These are phyloP conservation scores for Coleophoma eucalyptorum DNA, from an alignment of 2,329 filamentous ascomycete genomes.

Conservation along the genomic window DNA sequence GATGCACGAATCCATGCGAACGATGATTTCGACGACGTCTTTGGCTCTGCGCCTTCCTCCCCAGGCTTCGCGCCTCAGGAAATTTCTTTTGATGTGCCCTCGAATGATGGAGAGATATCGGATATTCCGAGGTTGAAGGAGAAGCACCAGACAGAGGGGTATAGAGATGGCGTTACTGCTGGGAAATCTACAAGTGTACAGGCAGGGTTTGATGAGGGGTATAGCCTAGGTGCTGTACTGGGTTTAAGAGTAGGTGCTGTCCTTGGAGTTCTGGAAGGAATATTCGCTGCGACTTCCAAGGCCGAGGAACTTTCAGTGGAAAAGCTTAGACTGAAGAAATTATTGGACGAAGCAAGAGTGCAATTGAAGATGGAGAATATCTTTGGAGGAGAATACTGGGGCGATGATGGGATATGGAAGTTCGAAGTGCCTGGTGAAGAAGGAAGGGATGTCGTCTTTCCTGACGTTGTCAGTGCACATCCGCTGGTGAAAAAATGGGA, in stretches of 20 bases:
- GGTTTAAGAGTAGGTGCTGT: conserved; percentile 72
- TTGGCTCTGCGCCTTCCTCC: conserved; percentile 26
- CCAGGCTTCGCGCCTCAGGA: conserved; percentile 8
- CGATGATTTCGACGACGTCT: conserved; percentile 27
- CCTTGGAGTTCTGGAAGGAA: conserved; percentile 72
- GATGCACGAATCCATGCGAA: conserved; percentile 8
- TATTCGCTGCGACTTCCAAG: conserved; percentile 46
- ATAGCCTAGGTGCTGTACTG: conserved; percentile 75
- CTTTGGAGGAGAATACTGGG: conserved; percentile 65
- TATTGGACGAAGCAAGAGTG: conserved; percentile 46
- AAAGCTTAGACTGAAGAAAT: conserved; percentile 17
- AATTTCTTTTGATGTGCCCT: neutral
- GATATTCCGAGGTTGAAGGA: conserved; percentile 26
- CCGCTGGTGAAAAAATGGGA: conserved; percentile 65
- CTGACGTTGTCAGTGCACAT: conserved; percentile 63
- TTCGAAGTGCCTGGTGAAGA: conserved; percentile 48
- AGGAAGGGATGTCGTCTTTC: conserved; percentile 46
- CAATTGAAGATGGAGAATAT: conserved; percentile 60
- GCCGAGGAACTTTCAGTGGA: conserved; percentile 19
- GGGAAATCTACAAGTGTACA: conserved; percentile 79
- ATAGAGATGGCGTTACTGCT: conserved; percentile 78
- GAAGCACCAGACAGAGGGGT: conserved; percentile 65
- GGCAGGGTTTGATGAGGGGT: conserved; percentile 88
- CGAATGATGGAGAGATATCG: conserved; percentile 18
- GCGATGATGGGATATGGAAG: conserved; percentile 67